These are phyloP conservation scores for Citrus australasica DNA, from an alignment of 345 rosid genomes.

Conservation along the genomic window DNA sequence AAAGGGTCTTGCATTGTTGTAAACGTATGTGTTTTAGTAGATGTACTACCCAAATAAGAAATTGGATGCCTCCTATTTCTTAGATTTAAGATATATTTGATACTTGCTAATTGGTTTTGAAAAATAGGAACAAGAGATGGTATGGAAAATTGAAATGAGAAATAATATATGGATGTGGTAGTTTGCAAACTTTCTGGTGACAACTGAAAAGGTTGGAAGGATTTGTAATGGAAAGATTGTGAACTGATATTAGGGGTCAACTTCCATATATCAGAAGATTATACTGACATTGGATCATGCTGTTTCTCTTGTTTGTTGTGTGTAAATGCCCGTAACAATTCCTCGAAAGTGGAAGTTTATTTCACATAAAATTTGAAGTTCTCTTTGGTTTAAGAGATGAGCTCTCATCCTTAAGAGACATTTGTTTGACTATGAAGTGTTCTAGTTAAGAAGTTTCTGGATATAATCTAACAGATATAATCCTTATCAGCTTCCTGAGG, in stretches of 20 bases:
- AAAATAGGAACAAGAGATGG: neutral
- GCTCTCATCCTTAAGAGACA: neutral
- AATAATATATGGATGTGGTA: neutral
- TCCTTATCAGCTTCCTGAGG: conserved; percentile 82
- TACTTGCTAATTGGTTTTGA: neutral
- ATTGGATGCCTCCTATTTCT: neutral
- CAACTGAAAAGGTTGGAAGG: neutral
- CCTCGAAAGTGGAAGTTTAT: neutral
- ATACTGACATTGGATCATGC: neutral
- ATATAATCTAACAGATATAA: conserved; percentile 3
- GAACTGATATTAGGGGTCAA: neutral
- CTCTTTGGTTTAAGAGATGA: neutral
- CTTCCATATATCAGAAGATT: neutral
- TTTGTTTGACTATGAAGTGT: neutral
- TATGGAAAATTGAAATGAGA: neutral
- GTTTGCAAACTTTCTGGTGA: neutral
- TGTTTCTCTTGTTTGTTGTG: neutral
- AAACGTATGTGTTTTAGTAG: neutral
- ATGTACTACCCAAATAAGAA: neutral
- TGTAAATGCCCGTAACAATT: neutral
- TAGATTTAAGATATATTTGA: neutral
- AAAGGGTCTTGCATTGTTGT: neutral
- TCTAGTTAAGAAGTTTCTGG: neutral
- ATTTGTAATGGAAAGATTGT: neutral
- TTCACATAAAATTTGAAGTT: neutral